Conservation (phyloP, 2,329 filamentous ascomycete genomes). For the Trichoderma gracile region DNA sequence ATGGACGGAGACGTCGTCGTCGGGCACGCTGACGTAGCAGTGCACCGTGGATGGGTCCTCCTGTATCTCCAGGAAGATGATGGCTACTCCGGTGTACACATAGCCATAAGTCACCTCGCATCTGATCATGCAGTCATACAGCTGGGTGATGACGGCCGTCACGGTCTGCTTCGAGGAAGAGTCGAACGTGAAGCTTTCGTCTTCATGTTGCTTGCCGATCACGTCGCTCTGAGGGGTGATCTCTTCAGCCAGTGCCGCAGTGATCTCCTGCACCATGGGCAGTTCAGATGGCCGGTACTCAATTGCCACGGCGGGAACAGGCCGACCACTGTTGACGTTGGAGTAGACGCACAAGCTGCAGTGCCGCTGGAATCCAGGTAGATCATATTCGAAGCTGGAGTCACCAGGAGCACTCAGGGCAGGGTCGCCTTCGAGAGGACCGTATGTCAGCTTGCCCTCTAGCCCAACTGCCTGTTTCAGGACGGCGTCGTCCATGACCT, state of each 20-base stretch:
- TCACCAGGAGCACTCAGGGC: not conserved
- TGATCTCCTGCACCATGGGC: conserved; percentile 37
- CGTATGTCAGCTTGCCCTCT: conserved; percentile 32
- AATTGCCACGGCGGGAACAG: conserved; percentile 37
- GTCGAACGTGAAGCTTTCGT: not conserved
- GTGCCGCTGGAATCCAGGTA: not conserved
- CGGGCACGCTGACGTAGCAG: not conserved
- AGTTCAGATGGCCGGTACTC: conserved; percentile 45
- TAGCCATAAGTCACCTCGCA: conserved; percentile 41
- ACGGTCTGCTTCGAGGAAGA: conserved; percentile 29
- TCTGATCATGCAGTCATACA: conserved; percentile 44
- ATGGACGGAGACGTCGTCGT: not conserved
- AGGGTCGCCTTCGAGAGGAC: not conserved
- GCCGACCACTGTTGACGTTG: conserved; percentile 7
- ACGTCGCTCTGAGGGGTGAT: not conserved
- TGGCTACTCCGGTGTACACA: conserved; percentile 38
- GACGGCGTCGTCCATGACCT: conserved; percentile 32
- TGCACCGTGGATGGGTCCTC: conserved; percentile 33
- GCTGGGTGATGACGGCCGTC: conserved; percentile 41
- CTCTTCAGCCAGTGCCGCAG: not conserved
- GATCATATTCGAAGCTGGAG: conserved; percentile 36
- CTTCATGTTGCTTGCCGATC: not conserved
- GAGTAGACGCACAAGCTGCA: conserved; percentile 34
- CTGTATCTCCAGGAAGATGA: conserved; percentile 41
- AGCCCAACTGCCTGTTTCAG: conserved; percentile 37